A percentile compares a stretch with the other conserved stretches of the same genome.
phyloP scores from a whole-genome alignment of 805 yeast genomes.

The Schwanniomyces sp. region DNA sequence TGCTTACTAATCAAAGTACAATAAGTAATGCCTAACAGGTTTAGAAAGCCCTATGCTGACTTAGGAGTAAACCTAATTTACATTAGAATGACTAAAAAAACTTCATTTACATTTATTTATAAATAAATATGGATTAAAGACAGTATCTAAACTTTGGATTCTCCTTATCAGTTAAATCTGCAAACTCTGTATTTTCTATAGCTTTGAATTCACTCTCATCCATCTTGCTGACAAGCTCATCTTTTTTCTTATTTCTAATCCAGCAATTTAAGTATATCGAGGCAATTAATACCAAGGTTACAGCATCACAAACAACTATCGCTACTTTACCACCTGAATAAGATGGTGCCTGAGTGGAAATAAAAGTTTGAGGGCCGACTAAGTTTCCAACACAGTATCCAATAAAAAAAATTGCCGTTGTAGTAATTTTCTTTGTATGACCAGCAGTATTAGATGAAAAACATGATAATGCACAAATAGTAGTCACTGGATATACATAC shows the following conservation, averaged over 20 bases:
- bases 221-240: constrained; percentile 4
- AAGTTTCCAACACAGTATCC: constrained; percentile 30
- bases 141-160: constrained; percentile 38
- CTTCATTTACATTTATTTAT: too few species aligned
- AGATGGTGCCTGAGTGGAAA: constrained; percentile 22
- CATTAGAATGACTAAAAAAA: too few species aligned
- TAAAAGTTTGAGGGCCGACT: constrained; percentile 26
- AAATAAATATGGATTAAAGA: constrained; percentile 11
- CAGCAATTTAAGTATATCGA: constrained; percentile 2
- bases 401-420: constrained; percentile 23
- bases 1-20: too few species aligned
- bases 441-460: constrained; percentile 26
- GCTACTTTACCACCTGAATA: constrained; percentile 22
- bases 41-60: too few species aligned
- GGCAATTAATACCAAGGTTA: constrained; percentile 2
- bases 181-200: constrained; percentile 38
- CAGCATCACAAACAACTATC: constrained; percentile 5
- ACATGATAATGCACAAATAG: constrained; percentile 17
- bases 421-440: constrained; percentile 25
- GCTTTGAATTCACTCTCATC: constrained; percentile 12
- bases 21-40: too few species aligned
- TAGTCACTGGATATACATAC: constrained; percentile 25
- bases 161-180: constrained; percentile 46
- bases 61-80: too few species aligned
- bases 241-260: constrained; percentile 11